Base-by-base conservation (phyloP, 371 early-diverging fungal species). In the Polyrhizophydium stewartii region DNA sequence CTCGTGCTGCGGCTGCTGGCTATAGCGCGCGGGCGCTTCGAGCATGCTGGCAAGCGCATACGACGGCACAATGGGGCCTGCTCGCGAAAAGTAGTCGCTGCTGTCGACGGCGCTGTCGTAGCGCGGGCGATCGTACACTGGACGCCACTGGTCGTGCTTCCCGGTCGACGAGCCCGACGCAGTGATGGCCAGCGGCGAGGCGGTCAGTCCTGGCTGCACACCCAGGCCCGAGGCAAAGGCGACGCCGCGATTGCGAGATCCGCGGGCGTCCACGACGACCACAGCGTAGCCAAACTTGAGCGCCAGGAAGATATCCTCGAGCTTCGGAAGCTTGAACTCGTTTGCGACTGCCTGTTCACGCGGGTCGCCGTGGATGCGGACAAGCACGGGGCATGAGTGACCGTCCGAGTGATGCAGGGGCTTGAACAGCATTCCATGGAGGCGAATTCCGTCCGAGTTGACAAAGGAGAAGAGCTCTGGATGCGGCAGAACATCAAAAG, bases 261-360 rank as follows among this genome's bases (percentile, higher is more conserved):
- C 92, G 24, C 90, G 84, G 2, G 87, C 83, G 60, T 92, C 92
- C 17, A 92, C 77, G 47, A 88, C 74, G 9, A 90, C 85, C 0
- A 90, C 88, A 1, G 82, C 83, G 76, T 79, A 86, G 24, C 88
- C 89, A 62, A 87, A 73, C 46, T 78, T 70, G 1, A 79, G 76
- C 5, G 86, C 83, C 74, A 89, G 73, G 25, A 86, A 74, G 30
- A 85, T 77, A 0, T 91, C 79, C 28, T 84, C 63, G 27, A 86
- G 63, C 22, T 87, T 82, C 16, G 90, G 86, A 50, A 82, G 74
- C 51, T 85, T 82, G 64, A 80, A 89, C 27, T 88, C 89, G 64
- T 90, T 89, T 30, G 83, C 82, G 19, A 89, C 88, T 64, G 87
- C 67, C 66, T 84, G 65, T n/a, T 60, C 71, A 40, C 67, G 61